A percentile compares a stretch with the other conserved stretches of the same genome.
phyloP scores from a whole-genome alignment of 345 rosid species.

The Erucastrum elatum region DNA sequence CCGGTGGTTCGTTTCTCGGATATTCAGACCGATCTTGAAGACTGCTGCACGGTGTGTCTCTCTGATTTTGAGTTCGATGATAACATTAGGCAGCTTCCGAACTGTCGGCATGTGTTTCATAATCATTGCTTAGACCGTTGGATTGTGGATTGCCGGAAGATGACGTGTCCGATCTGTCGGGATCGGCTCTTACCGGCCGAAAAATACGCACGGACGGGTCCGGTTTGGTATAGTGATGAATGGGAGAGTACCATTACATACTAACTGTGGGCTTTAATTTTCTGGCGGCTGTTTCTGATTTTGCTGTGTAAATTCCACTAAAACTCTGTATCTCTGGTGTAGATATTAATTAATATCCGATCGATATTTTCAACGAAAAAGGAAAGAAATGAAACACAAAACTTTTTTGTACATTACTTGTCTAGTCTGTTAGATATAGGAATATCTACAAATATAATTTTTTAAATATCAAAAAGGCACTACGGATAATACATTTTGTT shows the following conservation, averaged over 20 bases:
- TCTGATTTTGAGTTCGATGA: constrained; percentile 59
- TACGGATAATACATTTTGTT: neutral
- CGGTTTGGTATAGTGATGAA: constrained; percentile 31
- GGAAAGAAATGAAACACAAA: neutral
- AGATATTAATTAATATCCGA: neutral
- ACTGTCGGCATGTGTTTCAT: constrained; percentile 69
- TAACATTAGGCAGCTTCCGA: constrained; percentile 50
- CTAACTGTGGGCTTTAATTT: neutral
- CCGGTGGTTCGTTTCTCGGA: constrained; percentile 66
- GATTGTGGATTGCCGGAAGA: constrained; percentile 61
- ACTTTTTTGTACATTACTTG: neutral
- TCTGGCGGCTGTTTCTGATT: neutral
- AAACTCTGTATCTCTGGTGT: neutral
- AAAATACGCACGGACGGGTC: constrained; percentile 40
- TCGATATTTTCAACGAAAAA: neutral
- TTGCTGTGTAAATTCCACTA: constrained; percentile 10
- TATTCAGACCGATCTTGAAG: constrained; percentile 49
- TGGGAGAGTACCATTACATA: neutral
- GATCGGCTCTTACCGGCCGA: constrained; percentile 52
- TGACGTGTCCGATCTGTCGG: constrained; percentile 70
- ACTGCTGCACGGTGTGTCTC: constrained; percentile 77
- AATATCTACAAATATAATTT: neutral
- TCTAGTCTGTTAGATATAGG: neutral
- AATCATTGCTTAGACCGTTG: constrained; percentile 67
- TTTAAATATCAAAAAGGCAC: neutral